Conservation (phyloP, 768 basidiomycete species). For the Favolaschia claudopus region DNA sequence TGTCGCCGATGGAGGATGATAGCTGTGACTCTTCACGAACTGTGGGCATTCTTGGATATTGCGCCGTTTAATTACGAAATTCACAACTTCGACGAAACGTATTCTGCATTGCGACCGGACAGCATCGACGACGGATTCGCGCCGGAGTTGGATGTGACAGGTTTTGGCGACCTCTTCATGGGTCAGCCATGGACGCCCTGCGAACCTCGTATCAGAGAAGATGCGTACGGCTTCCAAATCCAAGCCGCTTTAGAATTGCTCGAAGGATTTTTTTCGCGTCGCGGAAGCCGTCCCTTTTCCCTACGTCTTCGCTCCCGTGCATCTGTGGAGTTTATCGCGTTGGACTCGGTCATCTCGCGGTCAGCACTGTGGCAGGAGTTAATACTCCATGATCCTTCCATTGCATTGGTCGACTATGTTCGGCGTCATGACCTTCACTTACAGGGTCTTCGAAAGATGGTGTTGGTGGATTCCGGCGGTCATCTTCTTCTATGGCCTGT, state of each 20-base stretch:
- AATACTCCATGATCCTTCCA: background rate
- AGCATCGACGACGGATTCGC: too few species aligned
- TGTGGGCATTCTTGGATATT: conserved; percentile 3
- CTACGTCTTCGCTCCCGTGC: background rate
- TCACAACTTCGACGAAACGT: too few species aligned
- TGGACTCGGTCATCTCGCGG: background rate
- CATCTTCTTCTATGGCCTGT: background rate
- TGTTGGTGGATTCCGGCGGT: background rate
- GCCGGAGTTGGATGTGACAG: too few species aligned
- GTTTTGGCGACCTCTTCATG: too few species aligned
- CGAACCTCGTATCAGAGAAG: too few species aligned
- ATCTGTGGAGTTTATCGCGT: background rate
- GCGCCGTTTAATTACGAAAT: too few species aligned
- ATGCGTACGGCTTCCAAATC: conserved; percentile 3
- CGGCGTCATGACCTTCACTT: background rate
- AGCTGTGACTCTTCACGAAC: background rate
- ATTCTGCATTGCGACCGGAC: too few species aligned
- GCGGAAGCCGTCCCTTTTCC: conserved; percentile 5
- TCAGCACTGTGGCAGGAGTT: conserved; percentile 1
- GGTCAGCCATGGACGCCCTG: too few species aligned
- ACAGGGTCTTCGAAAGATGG: background rate
- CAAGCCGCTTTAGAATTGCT: conserved; percentile 6
- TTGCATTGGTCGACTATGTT: background rate
- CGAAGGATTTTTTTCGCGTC: background rate
- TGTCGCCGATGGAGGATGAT: conserved; percentile 7